A percentile compares a stretch with the other conserved stretches of the same genome.
Conservation (phyloP, 345 rosid genomes). For the Noccaea bulbosa region DNA sequence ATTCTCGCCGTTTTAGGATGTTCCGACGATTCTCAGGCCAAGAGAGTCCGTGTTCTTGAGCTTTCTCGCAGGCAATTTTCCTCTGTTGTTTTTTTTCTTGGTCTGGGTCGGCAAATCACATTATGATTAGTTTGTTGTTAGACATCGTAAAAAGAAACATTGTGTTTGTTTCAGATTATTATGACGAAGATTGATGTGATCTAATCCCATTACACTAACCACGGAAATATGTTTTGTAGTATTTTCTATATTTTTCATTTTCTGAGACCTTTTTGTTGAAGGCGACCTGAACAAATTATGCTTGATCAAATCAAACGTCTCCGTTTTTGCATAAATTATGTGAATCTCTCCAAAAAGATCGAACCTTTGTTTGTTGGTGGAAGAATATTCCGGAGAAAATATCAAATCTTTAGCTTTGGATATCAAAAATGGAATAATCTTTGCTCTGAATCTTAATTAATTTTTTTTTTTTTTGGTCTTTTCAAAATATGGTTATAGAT, state of each 20-base stretch:
- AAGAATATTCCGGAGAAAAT: neutral
- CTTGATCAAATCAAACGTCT: constrained; percentile 15
- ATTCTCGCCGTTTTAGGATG: constrained; percentile 95
- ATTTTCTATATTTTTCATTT: neutral
- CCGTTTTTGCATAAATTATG: neutral
- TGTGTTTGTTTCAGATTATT: constrained; percentile 5
- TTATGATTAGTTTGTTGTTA: constrained; percentile 18
- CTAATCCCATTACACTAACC: neutral
- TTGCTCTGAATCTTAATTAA: neutral
- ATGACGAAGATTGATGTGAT: constrained; percentile 6
- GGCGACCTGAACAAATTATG: constrained; percentile 22
- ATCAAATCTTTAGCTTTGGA: neutral
- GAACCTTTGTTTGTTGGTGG: constrained; percentile 15
- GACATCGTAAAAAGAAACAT: neutral
- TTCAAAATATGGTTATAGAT: constrained; percentile 45
- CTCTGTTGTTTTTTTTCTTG: neutral
- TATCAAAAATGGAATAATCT: constrained; percentile 1
- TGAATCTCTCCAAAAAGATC: neutral
- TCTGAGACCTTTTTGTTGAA: constrained; percentile 2
- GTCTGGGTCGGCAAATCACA: neutral
- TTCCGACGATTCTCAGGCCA: constrained; percentile 90
- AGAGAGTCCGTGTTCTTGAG: constrained; percentile 94
- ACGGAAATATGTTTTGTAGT: neutral
- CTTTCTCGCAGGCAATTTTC: constrained; percentile 90
- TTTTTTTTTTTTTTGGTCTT: neutral